These are phyloP conservation scores for Colletotrichum euphorbiae DNA, from an alignment of 2,329 filamentous ascomycete genomes.

Conservation along the genomic window DNA sequence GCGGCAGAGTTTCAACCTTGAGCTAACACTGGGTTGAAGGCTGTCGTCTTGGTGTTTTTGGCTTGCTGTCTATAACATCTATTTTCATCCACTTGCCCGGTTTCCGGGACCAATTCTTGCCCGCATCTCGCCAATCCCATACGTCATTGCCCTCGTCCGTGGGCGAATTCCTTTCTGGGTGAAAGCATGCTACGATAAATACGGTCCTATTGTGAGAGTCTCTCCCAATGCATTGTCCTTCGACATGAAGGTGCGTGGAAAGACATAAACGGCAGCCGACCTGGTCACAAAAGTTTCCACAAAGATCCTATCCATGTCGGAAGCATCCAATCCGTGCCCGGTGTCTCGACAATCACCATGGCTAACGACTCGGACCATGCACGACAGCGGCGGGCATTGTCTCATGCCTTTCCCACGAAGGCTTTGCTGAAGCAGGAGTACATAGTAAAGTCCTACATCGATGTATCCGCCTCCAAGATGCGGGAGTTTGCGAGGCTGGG, in stretches of 20 bases:
- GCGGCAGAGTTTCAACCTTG: background rate
- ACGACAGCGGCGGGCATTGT: conserved; percentile 20
- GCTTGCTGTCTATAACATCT: background rate
- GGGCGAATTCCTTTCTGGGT: conserved; percentile 44
- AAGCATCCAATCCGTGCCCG: conserved; percentile 41
- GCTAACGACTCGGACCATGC: conserved; percentile 25
- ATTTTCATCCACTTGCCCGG: background rate
- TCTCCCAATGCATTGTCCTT: conserved; percentile 28
- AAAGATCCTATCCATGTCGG: conserved; percentile 48
- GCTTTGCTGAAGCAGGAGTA: conserved; percentile 24
- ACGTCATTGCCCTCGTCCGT: conserved; percentile 41
- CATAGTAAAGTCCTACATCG: conserved; percentile 23
- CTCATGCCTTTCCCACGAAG: conserved; percentile 15
- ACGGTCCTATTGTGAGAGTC: conserved; percentile 38
- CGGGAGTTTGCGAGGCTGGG: conserved; percentile 13
- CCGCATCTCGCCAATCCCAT: background rate
- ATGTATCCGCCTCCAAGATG: conserved; percentile 20
- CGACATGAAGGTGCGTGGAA: conserved; percentile 29
- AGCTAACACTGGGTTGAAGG: background rate
- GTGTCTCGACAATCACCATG: conserved; percentile 31
- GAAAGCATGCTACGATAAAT: conserved; percentile 42
- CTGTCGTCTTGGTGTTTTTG: background rate
- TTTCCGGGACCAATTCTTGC: background rate
- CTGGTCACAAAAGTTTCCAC: conserved; percentile 43
- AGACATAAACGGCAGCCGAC: conserved; percentile 28